These are phyloP conservation scores for Chrysochromulina tobinii DNA, from an alignment of 78 protist genomes.

Conservation along the genomic window DNA sequence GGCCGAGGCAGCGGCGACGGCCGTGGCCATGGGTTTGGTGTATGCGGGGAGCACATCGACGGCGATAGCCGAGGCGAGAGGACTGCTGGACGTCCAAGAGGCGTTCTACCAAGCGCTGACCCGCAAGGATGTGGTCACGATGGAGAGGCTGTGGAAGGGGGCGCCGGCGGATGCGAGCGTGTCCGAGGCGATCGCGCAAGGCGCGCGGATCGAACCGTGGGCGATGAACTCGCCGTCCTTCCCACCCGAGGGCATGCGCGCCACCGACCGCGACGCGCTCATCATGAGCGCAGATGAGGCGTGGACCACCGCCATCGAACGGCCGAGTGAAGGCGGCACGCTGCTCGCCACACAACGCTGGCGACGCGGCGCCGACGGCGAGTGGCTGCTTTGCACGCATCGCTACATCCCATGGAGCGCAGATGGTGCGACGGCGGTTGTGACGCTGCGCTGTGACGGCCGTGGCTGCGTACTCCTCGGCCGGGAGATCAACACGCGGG, in stretches of 20 bases:
- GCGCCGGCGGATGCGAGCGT: background rate
- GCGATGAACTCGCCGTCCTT: background rate
- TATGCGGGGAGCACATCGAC: background rate
- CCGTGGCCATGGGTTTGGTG: background rate
- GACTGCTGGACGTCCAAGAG: background rate
- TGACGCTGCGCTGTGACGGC: background rate
- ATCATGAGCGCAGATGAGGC: background rate
- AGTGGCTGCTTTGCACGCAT: background rate
- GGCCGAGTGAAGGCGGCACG: background rate
- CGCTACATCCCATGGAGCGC: background rate
- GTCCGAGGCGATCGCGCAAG: background rate
- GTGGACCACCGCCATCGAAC: background rate
- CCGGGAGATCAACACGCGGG: background rate
- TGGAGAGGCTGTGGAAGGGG: background rate
- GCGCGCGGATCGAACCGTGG: background rate
- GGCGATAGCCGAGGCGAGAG: background rate
- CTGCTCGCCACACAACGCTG: constrained; percentile 10
- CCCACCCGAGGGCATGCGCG: background rate
- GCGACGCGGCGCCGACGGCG: background rate
- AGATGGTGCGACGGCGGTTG: background rate
- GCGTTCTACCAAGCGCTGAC: background rate
- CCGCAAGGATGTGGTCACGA: background rate
- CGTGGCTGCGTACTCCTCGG: background rate
- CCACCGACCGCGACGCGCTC: background rate
- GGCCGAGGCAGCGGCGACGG: background rate